Evolutionary conservation across 495 filamentous ascomycete genomes (phyloP), one percentile per base, ranked within the genome.

Genomic region (Entonaema liquescens): DNA sequence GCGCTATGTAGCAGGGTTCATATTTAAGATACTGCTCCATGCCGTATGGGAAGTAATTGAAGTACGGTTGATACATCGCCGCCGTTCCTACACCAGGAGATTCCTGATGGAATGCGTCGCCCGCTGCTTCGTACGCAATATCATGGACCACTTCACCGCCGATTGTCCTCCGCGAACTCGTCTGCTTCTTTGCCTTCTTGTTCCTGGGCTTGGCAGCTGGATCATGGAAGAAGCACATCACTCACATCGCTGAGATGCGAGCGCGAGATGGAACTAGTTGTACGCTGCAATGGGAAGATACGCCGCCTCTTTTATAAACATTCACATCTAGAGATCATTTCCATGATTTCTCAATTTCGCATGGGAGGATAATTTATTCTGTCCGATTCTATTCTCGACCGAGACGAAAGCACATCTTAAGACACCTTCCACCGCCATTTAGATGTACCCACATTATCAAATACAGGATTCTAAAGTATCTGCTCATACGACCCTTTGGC

Each of bases 191-290:
- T 59, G 59, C 47, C 40, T 62, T 73, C 8, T 31, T 66, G 28
- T 67, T 65, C 55, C 55, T 67, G 23, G 62, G 52, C 49, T 67
- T 70, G 13, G 62, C 21, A 21, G 59, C 29, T 61, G 71, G 66
- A 54, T 67, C 60, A 26, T 13, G 50, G 19, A 70, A 74, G 44
- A 74, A 47, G 29, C 71, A 74, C 71, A 74, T 74, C 17, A 31
- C 61, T 62, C 71, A 74, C 71, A 67, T 74, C 25, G 17, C 65
- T 66, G 44, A 49, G 17, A 35, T 15, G 25, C 38, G 36, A 47
- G 33, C 12, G n/a, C 53, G 36, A 2, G 31, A 29, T 57, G 56
- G 31, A 6, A 33, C 11, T 33, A 1, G 62, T 42, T 13, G n/a
- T n/a, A n/a, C n/a, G n/a, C n/a, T n/a, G n/a, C n/a, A n/a, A n/a